Evolutionary conservation across 2,329 filamentous ascomycete species (phyloP).

Genomic region (Apiospora arundinis): DNA sequence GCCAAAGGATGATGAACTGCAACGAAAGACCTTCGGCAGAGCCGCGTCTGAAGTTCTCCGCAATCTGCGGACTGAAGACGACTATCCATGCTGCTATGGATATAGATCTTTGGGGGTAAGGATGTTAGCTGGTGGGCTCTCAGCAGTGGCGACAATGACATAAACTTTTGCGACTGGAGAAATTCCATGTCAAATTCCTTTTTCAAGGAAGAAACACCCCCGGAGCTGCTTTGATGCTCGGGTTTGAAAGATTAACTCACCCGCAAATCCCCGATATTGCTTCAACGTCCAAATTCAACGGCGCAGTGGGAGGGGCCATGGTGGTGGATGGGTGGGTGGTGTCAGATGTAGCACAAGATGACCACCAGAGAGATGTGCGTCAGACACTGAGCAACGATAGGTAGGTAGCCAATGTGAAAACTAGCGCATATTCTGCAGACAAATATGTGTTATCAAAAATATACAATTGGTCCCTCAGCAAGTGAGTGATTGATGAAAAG

Average conservation of each 20-base stretch:
- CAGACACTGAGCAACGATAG: not conserved
- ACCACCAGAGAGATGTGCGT: not conserved
- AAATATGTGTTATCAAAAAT: not conserved
- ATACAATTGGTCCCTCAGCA: not conserved
- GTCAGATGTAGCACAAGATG: constrained; percentile 6
- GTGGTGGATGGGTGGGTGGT: constrained; percentile 3
- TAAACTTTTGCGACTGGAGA: not conserved
- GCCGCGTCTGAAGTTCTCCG: constrained; percentile 87
- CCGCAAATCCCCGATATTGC: constrained; percentile 90
- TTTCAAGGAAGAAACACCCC: not conserved
- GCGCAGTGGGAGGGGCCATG: constrained; percentile 60
- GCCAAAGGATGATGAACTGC: constrained; percentile 92
- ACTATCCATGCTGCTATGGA: constrained; percentile 98
- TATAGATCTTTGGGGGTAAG: constrained; percentile 70
- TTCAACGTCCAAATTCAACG: constrained; percentile 77
- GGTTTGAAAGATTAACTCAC: constrained; percentile 48
- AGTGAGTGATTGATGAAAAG: not conserved
- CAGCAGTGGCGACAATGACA: not conserved
- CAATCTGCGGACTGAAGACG: constrained; percentile 95
- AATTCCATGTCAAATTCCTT: too few relatives aligned
- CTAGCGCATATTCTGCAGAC: not conserved
- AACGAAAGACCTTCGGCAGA: constrained; percentile 90
- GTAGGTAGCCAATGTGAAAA: not conserved
- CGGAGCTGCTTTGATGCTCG: not conserved
- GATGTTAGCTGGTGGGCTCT: not conserved